phyloP scores from a whole-genome alignment of 2,329 filamentous ascomycete genomes.

The Pyrenophora tritici-repentis region DNA sequence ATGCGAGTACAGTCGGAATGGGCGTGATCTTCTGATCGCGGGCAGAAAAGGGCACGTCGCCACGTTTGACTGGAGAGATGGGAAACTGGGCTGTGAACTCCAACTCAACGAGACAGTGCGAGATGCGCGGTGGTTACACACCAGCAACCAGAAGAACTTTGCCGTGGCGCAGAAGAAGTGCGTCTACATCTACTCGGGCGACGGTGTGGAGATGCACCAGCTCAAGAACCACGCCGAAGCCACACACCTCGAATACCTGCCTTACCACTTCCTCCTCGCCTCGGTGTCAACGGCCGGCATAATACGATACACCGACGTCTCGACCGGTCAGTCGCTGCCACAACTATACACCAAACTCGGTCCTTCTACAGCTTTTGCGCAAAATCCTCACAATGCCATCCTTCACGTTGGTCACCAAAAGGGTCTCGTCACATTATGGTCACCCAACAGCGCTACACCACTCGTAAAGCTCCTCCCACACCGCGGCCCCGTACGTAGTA shows the following conservation, averaged over 20 bases:
- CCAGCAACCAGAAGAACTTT: conserved; percentile 82
- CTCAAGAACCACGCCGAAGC: conserved; percentile 89
- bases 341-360: conserved; percentile 86
- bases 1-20: conserved; percentile 88
- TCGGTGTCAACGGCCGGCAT: conserved; percentile 84
- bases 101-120: conserved; percentile 89
- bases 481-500: conserved; percentile 80
- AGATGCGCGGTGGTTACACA: conserved; percentile 86
- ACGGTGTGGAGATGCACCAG: conserved; percentile 90
- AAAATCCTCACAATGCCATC: conserved; percentile 92
- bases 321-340: conserved; percentile 84
- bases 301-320: conserved; percentile 89
- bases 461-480: conserved; percentile 92
- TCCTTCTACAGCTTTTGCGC: conserved; percentile 78
- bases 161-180: conserved; percentile 96
- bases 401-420: conserved; percentile 94
- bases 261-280: conserved; percentile 92
- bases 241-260: conserved; percentile 91
- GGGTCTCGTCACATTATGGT: conserved; percentile 93
- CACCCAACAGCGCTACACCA: conserved; percentile 83
- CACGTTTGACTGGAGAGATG: conserved; percentile 93
- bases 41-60: conserved; percentile 94
- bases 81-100: conserved; percentile 87
- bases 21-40: conserved; percentile 80
- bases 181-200: conserved; percentile 92